Percentiles rank a stretch among this genome's conserved stretches.
These are phyloP conservation scores for Cerioporus squamosus DNA, from an alignment of 1,284 basidiomycete species.

Conservation along the genomic window DNA sequence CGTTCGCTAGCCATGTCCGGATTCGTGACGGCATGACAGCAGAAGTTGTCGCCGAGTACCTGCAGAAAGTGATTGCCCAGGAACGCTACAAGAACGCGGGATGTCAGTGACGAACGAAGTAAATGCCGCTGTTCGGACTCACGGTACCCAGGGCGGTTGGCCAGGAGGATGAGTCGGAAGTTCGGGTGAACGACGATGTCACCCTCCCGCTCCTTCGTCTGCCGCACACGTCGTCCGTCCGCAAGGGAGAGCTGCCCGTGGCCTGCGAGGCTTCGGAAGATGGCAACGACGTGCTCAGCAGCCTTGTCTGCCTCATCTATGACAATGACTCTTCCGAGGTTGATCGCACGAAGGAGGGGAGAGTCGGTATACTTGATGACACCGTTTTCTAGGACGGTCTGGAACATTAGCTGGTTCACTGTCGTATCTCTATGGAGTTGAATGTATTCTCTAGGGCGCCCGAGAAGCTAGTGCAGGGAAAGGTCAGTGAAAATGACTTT, in stretches of 20 bases:
- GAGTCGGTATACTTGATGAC: constrained; percentile 64
- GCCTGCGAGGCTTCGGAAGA: constrained; percentile 68
- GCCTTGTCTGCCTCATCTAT: constrained; percentile 76
- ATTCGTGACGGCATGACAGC: constrained; percentile 66
- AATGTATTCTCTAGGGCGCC: constrained; percentile 68
- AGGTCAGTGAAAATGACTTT: neutral
- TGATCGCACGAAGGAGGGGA: constrained; percentile 65
- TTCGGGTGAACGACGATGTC: constrained; percentile 66
- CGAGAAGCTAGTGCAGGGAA: constrained; percentile 47
- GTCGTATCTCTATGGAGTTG: constrained; percentile 73
- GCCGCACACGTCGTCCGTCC: constrained; percentile 62
- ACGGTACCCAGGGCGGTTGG: constrained; percentile 78
- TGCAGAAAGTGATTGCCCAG: constrained; percentile 73
- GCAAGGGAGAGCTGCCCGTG: constrained; percentile 64
- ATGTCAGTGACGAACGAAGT: neutral
- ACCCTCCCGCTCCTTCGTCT: constrained; percentile 46
- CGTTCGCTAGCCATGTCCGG: constrained; percentile 66
- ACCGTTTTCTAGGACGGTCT: constrained; percentile 59
- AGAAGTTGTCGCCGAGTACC: constrained; percentile 71
- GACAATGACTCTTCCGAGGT: constrained; percentile 60
- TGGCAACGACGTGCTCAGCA: constrained; percentile 70
- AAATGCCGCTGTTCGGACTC: constrained; percentile 31
- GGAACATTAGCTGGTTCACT: constrained; percentile 71
- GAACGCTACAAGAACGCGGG: constrained; percentile 50
- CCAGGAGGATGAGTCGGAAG: constrained; percentile 65